Evolutionary conservation across 2,329 filamentous ascomycete species (phyloP).

Genomic region (Tolypocladium tundrense): DNA sequence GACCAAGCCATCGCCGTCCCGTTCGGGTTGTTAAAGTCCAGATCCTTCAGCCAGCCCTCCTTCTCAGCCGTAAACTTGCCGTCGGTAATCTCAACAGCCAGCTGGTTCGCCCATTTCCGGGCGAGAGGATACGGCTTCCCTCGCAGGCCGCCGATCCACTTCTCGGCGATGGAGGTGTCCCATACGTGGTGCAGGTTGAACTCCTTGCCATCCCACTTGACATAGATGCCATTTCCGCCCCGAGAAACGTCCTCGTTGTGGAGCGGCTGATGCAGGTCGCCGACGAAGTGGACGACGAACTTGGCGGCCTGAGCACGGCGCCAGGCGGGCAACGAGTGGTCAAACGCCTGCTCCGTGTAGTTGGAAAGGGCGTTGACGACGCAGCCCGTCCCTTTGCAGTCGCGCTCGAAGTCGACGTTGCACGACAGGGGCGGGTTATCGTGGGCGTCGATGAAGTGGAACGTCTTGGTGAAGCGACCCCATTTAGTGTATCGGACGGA

Average conservation of each 20-base stretch:
- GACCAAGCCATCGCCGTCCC: slow-evolving; percentile 54
- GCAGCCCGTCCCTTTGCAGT: slow-evolving; percentile 54
- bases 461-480: slow-evolving; percentile 49
- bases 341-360: slow-evolving; percentile 46
- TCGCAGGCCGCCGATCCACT: slow-evolving; percentile 45
- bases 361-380: slow-evolving; percentile 50
- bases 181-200: slow-evolving; percentile 65
- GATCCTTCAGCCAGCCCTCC: slow-evolving; percentile 44
- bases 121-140: slow-evolving; percentile 41
- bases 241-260: slow-evolving; percentile 53
- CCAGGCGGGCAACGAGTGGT: slow-evolving; percentile 31
- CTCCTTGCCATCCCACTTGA: slow-evolving; percentile 45
- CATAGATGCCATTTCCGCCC: slow-evolving; percentile 60
- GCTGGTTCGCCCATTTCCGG: slow-evolving; percentile 43
- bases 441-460: slow-evolving; percentile 61
- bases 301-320: slow-evolving; percentile 50
- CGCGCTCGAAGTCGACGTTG: slow-evolving; percentile 46
- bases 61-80: slow-evolving; percentile 44
- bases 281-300: slow-evolving; percentile 59
- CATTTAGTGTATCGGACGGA: slow-evolving; percentile 54
- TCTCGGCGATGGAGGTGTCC: slow-evolving; percentile 61
- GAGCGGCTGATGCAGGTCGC: slow-evolving; percentile 60
- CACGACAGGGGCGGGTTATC: slow-evolving; percentile 49
- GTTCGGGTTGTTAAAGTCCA: slow-evolving; percentile 43
- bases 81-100: slow-evolving; percentile 42